Conservation (phyloP, 164 flowering plant genomes). For the Magnolia kwangsiensis region DNA sequence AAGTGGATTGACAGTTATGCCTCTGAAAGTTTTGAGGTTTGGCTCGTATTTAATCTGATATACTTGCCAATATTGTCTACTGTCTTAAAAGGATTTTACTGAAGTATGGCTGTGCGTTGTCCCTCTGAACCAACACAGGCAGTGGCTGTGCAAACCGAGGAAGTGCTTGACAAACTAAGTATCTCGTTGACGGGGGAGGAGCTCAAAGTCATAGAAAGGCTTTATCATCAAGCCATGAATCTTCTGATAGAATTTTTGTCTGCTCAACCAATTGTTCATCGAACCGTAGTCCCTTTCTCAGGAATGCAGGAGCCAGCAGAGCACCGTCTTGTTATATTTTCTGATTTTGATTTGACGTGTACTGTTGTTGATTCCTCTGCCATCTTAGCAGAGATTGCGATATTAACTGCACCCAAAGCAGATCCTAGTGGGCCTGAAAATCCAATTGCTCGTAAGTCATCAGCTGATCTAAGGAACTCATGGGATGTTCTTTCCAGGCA, state of each 20-base stretch:
- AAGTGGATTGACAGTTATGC: constrained; percentile 83
- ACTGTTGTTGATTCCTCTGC: constrained; percentile 93
- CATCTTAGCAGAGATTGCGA: constrained; percentile 93
- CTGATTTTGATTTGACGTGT: constrained; percentile 98
- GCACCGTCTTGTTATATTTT: constrained; percentile 58
- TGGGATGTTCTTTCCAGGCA: constrained; percentile 74
- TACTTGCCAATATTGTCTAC: not conserved
- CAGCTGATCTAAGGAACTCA: constrained; percentile 66
- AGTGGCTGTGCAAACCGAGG: constrained; percentile 70
- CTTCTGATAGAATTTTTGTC: constrained; percentile 79
- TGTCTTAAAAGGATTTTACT: not conserved
- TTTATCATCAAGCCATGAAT: constrained; percentile 86
- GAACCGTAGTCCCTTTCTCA: constrained; percentile 61
- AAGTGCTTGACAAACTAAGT: constrained; percentile 86
- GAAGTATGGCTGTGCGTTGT: not conserved
- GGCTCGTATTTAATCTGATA: constrained; percentile 15
- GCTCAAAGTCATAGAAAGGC: constrained; percentile 85
- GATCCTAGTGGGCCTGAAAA: constrained; percentile 45
- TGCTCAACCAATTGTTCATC: constrained; percentile 69
- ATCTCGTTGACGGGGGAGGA: constrained; percentile 93
- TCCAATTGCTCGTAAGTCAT: constrained; percentile 54
- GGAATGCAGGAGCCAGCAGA: constrained; percentile 47
- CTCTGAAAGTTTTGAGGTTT: constrained; percentile 69
- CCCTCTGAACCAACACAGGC: constrained; percentile 36
- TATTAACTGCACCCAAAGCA: constrained; percentile 73